Conservation (phyloP, 106 monocot genomes). For the Triglochin maritima region DNA sequence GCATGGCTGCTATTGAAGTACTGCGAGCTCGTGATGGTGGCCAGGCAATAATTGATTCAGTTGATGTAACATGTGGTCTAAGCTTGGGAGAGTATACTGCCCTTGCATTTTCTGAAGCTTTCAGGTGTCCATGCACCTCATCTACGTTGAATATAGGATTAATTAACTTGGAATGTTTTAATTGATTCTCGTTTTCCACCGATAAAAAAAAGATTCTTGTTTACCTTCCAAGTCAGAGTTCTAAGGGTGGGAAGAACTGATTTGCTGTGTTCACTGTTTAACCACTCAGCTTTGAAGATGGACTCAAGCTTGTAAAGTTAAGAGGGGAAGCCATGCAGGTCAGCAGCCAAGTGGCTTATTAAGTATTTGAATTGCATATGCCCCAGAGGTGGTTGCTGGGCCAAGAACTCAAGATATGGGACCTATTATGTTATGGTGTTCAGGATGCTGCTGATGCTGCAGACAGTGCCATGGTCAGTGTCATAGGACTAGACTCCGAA, state of each 20-base stretch:
- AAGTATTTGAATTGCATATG: neutral
- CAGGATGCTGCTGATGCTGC: conserved; percentile 94
- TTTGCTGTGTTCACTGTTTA: conserved; percentile 1
- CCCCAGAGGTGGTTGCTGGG: neutral
- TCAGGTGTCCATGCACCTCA: conserved; percentile 40
- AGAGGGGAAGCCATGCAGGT: conserved; percentile 99
- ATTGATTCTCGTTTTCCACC: neutral
- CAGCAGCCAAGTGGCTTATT: neutral
- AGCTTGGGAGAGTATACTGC: conserved; percentile 98
- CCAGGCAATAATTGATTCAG: conserved; percentile 68
- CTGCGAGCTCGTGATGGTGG: conserved; percentile 73
- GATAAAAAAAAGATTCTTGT: neutral
- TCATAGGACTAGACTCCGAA: conserved; percentile 85
- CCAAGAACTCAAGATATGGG: neutral
- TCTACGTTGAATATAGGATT: neutral
- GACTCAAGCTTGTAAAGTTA: conserved; percentile 95
- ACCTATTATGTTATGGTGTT: neutral
- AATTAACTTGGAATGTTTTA: neutral
- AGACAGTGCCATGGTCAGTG: conserved; percentile 82
- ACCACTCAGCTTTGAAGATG: conserved; percentile 84
- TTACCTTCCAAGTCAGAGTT: neutral
- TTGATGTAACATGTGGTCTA: conserved; percentile 95
- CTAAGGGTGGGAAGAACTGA: neutral
- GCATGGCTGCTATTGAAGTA: conserved; percentile 88
- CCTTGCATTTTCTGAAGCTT: conserved; percentile 93